phyloP scores from a whole-genome alignment of 2,329 filamentous ascomycete species.

The Trichoderma atroviride region DNA sequence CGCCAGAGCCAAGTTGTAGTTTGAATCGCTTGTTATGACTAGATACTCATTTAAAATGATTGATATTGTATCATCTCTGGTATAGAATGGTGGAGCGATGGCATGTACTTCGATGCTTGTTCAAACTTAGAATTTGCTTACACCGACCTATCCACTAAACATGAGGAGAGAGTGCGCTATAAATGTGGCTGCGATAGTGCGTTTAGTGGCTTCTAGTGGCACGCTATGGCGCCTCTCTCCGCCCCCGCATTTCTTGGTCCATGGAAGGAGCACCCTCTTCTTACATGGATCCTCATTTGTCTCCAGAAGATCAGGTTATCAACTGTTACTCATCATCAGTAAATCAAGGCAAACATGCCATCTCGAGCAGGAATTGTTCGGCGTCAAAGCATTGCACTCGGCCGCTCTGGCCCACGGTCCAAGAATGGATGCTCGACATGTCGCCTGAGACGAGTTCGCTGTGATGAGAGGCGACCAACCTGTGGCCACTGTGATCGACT shows the following conservation, averaged over 20 bases:
- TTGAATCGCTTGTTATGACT: no score
- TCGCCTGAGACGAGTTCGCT: slow-evolving; percentile 6
- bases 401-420: neutral
- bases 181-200: neutral
- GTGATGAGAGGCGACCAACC: neutral
- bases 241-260: slow-evolving; percentile 1
- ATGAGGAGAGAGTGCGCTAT: neutral
- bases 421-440: slow-evolving; percentile 9
- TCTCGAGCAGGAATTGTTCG: neutral
- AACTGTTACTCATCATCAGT: neutral
- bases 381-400: neutral
- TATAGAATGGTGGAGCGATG: no score
- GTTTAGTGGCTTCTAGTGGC: neutral
- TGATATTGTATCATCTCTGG: neutral
- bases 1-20: slow-evolving; percentile 10
- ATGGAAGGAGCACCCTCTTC: neutral
- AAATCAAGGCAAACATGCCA: neutral
- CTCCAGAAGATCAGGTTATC: neutral
- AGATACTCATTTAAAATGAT: no score
- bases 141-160: neutral
- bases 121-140: neutral
- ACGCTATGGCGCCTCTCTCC: neutral
- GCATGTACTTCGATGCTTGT: no score
- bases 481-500: slow-evolving; percentile 9
- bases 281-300: neutral